Evolutionary conservation across 2,329 filamentous ascomycete genomes (phyloP), one percentile per base, ranked within the genome.

Genomic region (Colletotrichum chrysophilum): DNA sequence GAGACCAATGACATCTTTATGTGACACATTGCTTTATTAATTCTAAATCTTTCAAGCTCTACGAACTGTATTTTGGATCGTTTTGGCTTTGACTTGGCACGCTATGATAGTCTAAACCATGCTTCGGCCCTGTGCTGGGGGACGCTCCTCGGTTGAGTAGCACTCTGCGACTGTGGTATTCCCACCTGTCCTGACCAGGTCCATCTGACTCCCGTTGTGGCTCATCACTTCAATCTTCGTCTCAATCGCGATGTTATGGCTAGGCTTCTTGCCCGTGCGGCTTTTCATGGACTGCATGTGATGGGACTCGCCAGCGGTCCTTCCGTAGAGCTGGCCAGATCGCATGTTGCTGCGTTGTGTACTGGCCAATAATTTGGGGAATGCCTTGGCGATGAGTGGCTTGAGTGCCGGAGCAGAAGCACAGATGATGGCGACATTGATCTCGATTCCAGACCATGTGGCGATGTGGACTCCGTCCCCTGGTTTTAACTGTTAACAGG

Each of bases 351-450:
- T 71, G 18, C 61, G 61, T 21, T 66, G 43, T 3, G 43, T 71
- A 10, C 70, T 71, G 5, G 70, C 38, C 32, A 71, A 24, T 9
- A 71, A 24, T 6, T 71, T 66, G 16, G 80, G 80, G 72, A 80
- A 79, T 34, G 76, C 55, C 26, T 80, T 80, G 36, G 79, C 77
- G n/a, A 82, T 79, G 58, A 82, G 78, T 1, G 84, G 82, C 56
- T 84, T 84, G 9, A 85, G 78, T 1, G 83, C 80, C 2, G 83
- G 82, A 2, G 83, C 79, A 8, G 80, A 85, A 56, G 83, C 80
- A 61, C 83, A 85, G 36, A 82, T 79, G 7, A 85, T 83, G 52
- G 80, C 82, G 18, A 83, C 78, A 70, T 84, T 84, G 69, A 82
- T 80, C 69, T 85, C 82, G 70, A 85, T 79, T 21, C 77, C 78